Evolutionary conservation across 371 early-diverging fungal genomes (phyloP), one percentile per base, ranked within the genome.

Genomic region (Mortierella sp.): DNA sequence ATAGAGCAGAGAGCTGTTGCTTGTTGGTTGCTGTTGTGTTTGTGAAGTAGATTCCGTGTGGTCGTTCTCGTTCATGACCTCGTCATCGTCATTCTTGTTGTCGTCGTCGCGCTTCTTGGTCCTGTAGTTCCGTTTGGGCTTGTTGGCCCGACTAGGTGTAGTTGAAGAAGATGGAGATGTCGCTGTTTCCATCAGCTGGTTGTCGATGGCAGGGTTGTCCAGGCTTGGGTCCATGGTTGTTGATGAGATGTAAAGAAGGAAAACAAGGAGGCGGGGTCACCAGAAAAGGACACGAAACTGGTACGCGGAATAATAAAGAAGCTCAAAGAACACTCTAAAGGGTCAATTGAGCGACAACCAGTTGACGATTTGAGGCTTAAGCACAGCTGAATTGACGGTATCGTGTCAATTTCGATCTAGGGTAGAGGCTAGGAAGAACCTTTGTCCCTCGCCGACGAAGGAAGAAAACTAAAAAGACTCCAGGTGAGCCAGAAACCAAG

Each of bases 71-170:
- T 76, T 46, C 61, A 54, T 69, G 21, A 53, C 74, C 50, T 71
- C 26, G 46, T 69, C 50, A 14, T 50, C 53, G 5, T 55, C 50
- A 3, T 74, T 37, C 10, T 19, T 24, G 51, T 77, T 55, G 26
- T 78, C 75, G 54, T 34, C 44, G 70, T 72, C 75, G 44, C 78
- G 72, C 26, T 53, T 57, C 55, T 78, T 81, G 37, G 69, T 54
- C 9, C 85, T 78, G 69, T 84, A 84, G 71, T 84, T 80, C 19
- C 85, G 85, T 50, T 77, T 77, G 11, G 75, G 46, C 19, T 46
- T 59, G 31, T 48, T 82, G 69, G n/a, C 46, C 34, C 76, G 64
- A 34, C 9, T 75, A 2, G 70, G 24, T 28, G 70, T 73, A 3
- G 43, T 43, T 2, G 69, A 34, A 37, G 53, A 5, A 31, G 44